phyloP scores from a whole-genome alignment of 768 basidiomycete species.

The Boletus speciosus region DNA sequence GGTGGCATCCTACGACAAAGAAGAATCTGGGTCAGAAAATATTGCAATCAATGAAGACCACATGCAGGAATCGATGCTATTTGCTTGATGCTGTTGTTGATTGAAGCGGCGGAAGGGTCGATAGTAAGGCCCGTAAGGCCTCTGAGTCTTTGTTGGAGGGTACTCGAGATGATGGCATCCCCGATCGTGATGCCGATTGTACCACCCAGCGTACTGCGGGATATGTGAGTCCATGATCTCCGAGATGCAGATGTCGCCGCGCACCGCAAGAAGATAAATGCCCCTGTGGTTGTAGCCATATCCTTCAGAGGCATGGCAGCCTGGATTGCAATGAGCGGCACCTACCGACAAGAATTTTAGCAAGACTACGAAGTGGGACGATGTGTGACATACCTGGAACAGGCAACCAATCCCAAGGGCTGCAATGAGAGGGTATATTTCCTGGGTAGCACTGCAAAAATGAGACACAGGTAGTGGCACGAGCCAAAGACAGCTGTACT shows the following conservation, averaged over 20 bases:
- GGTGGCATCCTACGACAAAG: conserved; percentile 23
- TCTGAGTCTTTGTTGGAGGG: conserved; percentile 24
- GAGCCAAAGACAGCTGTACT: background rate
- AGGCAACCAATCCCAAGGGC: conserved; percentile 34
- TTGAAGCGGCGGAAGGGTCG: conserved; percentile 40
- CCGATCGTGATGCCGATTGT: conserved; percentile 74
- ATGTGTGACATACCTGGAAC: conserved; percentile 26
- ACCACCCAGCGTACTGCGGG: conserved; percentile 59
- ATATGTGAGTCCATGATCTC: background rate
- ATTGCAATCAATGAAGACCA: background rate
- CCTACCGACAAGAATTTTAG: conserved; percentile 6
- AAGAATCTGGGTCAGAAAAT: conserved; percentile 8
- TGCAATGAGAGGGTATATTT: conserved; percentile 32
- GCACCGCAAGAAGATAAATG: conserved; percentile 34
- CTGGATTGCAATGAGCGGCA: conserved; percentile 37
- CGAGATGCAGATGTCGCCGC: background rate
- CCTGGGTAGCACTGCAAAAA: conserved; percentile 27
- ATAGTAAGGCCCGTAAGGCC: conserved; percentile 26
- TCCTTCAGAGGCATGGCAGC: conserved; percentile 45
- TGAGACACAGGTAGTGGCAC: background rate
- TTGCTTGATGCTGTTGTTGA: conserved; percentile 46
- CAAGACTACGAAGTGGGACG: background rate
- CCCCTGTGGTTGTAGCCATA: conserved; percentile 41
- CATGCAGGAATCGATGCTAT: conserved; percentile 35
- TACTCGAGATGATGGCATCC: conserved; percentile 65